phyloP scores from a whole-genome alignment of 106 monocot genomes.

The Amphibolis antarctica region DNA sequence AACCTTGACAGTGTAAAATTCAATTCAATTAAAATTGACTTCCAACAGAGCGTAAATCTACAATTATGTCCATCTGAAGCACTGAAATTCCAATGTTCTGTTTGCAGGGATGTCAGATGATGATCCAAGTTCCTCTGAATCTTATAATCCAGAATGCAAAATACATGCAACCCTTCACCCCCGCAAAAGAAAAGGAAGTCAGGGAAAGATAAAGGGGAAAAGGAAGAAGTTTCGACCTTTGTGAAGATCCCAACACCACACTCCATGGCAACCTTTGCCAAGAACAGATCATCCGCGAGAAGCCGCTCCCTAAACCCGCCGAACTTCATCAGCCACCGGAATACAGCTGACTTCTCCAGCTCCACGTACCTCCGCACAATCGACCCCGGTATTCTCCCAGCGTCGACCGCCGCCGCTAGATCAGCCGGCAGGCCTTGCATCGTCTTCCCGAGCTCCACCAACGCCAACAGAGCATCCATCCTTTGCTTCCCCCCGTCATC shows the following conservation, averaged over 20 bases:
- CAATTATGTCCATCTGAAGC: too few relatives aligned
- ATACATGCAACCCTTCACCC: neutral
- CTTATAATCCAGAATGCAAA: neutral
- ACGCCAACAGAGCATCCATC: slow-evolving; percentile 41
- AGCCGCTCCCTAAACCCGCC: slow-evolving; percentile 79
- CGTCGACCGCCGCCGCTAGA: slow-evolving; percentile 47
- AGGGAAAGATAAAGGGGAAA: neutral
- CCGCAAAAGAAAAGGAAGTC: neutral
- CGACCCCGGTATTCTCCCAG: slow-evolving; percentile 41
- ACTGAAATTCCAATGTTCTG: neutral
- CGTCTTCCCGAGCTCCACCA: slow-evolving; percentile 44
- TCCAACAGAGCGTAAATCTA: too few relatives aligned
- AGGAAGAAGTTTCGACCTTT: slow-evolving; percentile 29
- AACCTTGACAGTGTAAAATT: too few relatives aligned
- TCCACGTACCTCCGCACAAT: slow-evolving; percentile 45
- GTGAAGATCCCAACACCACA: slow-evolving; percentile 85
- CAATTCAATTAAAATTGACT: too few relatives aligned
- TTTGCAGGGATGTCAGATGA: neutral
- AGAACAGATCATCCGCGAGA: slow-evolving; percentile 85
- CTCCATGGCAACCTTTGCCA: slow-evolving; percentile 80
- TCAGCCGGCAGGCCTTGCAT: slow-evolving; percentile 60
- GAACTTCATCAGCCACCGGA: slow-evolving; percentile 78
- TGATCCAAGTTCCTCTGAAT: neutral
- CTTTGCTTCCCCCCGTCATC: slow-evolving; percentile 30
- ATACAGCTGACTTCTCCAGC: slow-evolving; percentile 57